Base-by-base conservation (phyloP, 495 filamentous ascomycete species). In the Elasticomyces elasticus region DNA sequence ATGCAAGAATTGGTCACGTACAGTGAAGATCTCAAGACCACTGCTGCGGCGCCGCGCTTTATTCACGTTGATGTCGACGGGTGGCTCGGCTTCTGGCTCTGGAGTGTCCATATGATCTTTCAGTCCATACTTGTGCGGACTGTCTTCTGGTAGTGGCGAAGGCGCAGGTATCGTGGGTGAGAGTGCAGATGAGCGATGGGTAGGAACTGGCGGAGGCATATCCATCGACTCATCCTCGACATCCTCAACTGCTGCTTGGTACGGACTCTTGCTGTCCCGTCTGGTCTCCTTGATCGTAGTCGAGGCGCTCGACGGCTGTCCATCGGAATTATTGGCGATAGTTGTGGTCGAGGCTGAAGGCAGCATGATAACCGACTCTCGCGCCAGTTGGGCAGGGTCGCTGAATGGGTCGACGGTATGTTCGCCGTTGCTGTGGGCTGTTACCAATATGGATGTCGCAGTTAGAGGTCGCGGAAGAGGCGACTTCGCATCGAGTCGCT, bases 111-210 rank as follows among this genome's bases (percentile, higher is more conserved):
- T 57, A 7, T 55, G 58, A 28, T 61, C 58, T 33, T 44, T 52
- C 33, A 61, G 24, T 1, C 58, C 58, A 35, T 61, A 61, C 43
- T 61, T 61, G 28, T 61, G 58, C 28, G 58, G 58, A 26, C 58
- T 61, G 50, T 61, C 58, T 48, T 61, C 58, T 15, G 54, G 58
- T 7, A 61, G 40, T 22, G 58, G 58, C 10, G 54, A 53, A 12
- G 58, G 58, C 7, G 58, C 49, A 2, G 58, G 58, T 15, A 61
- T 24, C 7, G 33, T 49, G 9, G 58, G 58, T 43, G 58, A 61
- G 15, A 61, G 40, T 7, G 58, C 44, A 5, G 43, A 41, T 12
- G n/a, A 27, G 10, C 54, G 53, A 10, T 44, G 31, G 2, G 25
- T 25, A 13, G 24, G 41, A 1, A 43, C 25, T 2, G 30, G 12